Conservation (phyloP, 345 rosid species). For the Diplotaxis tenuifolia region DNA sequence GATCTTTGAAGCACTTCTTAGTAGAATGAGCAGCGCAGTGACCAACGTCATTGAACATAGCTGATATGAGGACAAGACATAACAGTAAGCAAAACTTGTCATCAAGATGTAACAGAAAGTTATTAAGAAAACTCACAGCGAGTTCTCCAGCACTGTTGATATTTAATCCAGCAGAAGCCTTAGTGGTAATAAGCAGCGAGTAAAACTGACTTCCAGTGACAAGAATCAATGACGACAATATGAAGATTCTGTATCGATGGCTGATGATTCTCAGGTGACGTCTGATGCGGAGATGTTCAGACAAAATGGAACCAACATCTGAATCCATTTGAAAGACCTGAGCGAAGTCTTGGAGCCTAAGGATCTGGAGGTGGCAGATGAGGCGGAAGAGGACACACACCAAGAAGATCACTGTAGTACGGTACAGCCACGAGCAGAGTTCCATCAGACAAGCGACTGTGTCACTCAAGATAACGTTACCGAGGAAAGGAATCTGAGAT, state of each 20-base stretch:
- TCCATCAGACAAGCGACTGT: conserved; percentile 80
- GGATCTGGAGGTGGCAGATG: conserved; percentile 90
- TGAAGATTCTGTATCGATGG: conserved; percentile 73
- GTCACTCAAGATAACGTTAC: conserved; percentile 72
- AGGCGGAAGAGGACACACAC: conserved; percentile 85
- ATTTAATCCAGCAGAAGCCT: conserved; percentile 50
- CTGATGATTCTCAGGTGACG: conserved; percentile 88
- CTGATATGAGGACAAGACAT: conserved; percentile 38
- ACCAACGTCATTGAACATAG: conserved; percentile 77
- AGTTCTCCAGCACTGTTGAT: conserved; percentile 80
- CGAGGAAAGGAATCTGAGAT: conserved; percentile 84
- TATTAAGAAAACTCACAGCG: conserved; percentile 48
- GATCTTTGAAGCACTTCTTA: conserved; percentile 86
- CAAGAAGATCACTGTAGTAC: conserved; percentile 73
- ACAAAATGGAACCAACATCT: conserved; percentile 65
- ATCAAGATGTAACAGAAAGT: too few species aligned
- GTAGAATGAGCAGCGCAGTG: conserved; percentile 54
- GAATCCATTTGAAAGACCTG: conserved; percentile 67
- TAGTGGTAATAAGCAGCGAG: conserved; percentile 75
- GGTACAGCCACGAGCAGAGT: conserved; percentile 86
- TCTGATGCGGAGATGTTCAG: conserved; percentile 81
- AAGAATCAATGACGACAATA: conserved; percentile 58
- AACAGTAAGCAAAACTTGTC: not conserved
- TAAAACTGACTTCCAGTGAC: conserved; percentile 88
- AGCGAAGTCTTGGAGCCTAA: conserved; percentile 84